Base-by-base conservation (phyloP, 257 asterid species). In the Gynochthodes officinalis region DNA sequence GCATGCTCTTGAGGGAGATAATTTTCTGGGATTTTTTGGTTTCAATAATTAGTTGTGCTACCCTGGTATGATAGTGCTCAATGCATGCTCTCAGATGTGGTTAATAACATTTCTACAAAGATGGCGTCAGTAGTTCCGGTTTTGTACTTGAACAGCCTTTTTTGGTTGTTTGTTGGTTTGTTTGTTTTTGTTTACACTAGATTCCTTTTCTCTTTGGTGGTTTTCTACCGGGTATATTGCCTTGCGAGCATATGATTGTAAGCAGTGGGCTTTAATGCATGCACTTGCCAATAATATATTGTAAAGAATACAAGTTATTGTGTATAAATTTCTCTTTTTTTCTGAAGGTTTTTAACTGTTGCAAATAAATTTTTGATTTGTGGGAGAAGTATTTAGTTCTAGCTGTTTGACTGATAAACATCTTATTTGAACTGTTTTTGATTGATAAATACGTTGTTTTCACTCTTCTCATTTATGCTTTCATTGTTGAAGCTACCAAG, bases 401-500 rank as follows among this genome's bases (percentile, higher is more conserved):
- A 52, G 18, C 50, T 70, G 40, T 37, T 64, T 53, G 52, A 70
- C 23, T 12, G 21, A 16, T 28, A 52, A 32, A 25, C 12, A 19
- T 54, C 49, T 23, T 23, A 46, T 13, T 16, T 52, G 52, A 57
- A 54, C n/a, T n/a, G n/a, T n/a, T n/a, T n/a, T n/a, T n/a, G n/a
- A n/a, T n/a, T n/a, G n/a, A n/a, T n/a, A n/a, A n/a, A n/a, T n/a
- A n/a, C n/a, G n/a, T n/a, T n/a, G n/a, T n/a, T n/a, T n/a, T n/a
- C n/a, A n/a, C 15, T 60, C 74, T 72, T 73, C 86, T 86, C 69
- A 84, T 69, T 43, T 32, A 50, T 79, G 62, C 55, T 44, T 67
- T 73, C 72, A 21, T 76, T 74, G 65, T 28, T 89, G 89, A 80
- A 94, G 97, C 97, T 94, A 68, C 98, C 99, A 40, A 84, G 98